Evolutionary conservation across 2,329 filamentous ascomycete species (phyloP), one percentile per base, ranked within the genome.

Genomic region (Botryotinia narcissicola): DNA sequence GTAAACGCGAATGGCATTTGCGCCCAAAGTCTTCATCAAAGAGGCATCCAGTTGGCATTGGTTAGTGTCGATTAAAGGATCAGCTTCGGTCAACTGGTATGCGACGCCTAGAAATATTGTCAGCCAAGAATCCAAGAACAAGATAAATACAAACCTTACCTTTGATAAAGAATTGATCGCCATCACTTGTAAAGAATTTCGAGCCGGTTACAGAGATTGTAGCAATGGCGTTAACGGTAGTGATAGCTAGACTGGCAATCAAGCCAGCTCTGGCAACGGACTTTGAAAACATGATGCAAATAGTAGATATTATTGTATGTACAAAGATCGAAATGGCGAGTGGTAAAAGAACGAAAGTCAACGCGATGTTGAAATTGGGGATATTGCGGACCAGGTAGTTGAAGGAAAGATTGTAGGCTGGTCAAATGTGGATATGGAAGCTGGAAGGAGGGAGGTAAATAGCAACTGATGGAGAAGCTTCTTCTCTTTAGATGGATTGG

Each of bases 1-100:
- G 83, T 97, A 97, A 74, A 96, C 92, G 73, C 94, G 93, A 79
- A 97, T 94, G 44, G 92, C 87, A 81, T 97, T 97, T 81, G 92
- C 89, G 75, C 93, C 93, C 71, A 97, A 85, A 29, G 90, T 89
- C 81, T 93, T 87, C 92, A 97, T 97, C 80, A 95, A 86, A 25
- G 84, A 81, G 60, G 91, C 91, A 84, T 97, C 94, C 77, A 90
- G 89, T 78, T 87, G 82, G 84, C 93, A 97, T 84, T 97, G 94
- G 66, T 88, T 88, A 59, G 88, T 87, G 81, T 96, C 88, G 77
- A 93, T 84, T 75, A 97, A 88, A 67, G 94, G 94, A 80, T 97
- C 94, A 69, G 91, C 86, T 44, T 84, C 82, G 46, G 83, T 84
- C 75, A 89, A 82, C 81, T 90, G 88, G 78, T 95, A 95, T 70